Evolutionary conservation across 352 stramenopile species (phyloP).

Genomic region (Proteromonas lacertae): DNA sequence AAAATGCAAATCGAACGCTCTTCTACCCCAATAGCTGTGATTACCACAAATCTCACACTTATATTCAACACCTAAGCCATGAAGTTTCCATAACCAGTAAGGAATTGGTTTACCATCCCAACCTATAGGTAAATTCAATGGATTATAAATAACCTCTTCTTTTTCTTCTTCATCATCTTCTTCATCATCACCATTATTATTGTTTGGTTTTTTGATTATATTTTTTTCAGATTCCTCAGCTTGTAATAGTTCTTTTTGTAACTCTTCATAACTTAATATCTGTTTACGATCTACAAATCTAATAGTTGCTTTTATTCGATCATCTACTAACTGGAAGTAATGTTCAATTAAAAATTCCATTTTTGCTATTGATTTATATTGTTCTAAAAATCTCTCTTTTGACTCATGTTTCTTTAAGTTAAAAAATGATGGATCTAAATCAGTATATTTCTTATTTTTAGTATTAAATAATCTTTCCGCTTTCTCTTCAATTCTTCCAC

Average conservation of each 20-base stretch:
- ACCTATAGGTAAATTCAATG: constrained; percentile 79
- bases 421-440: constrained; percentile 7
- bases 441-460: constrained; percentile 31
- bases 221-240: constrained; percentile 11
- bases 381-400: neutral
- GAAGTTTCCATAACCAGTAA: constrained; percentile 97
- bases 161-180: constrained; percentile 49
- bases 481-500: constrained; percentile 49
- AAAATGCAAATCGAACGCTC: constrained; percentile 86
- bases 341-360: constrained; percentile 2
- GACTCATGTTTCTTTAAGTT: neutral
- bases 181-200: constrained; percentile 21
- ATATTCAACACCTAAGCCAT: constrained; percentile 87
- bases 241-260: constrained; percentile 21
- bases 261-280: constrained; percentile 29
- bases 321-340: constrained; percentile 9
- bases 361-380: neutral
- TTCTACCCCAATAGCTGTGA: constrained; percentile 75
- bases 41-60: constrained; percentile 97
- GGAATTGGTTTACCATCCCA: constrained; percentile 97
- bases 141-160: constrained; percentile 89
- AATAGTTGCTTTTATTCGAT: constrained; percentile 17
- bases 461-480: constrained; percentile 52
- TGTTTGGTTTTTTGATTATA: constrained; percentile 33
- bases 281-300: constrained; percentile 24